These are phyloP conservation scores for Xeromyces bisporus DNA, from an alignment of 495 filamentous ascomycete species.

Conservation along the genomic window DNA sequence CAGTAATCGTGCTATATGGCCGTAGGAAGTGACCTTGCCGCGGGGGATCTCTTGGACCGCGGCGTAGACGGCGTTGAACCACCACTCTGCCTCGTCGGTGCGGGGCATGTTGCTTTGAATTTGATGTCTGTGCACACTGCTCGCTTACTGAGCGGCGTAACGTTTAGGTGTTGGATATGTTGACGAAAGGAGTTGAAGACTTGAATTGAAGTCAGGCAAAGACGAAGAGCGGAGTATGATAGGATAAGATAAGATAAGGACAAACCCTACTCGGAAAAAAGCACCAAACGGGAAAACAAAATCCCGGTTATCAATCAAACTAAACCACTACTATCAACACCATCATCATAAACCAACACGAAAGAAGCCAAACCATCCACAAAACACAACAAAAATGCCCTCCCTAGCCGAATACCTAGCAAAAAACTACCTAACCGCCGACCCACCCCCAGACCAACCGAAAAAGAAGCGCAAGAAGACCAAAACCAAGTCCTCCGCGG, in stretches of 20 bases:
- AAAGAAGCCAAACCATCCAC: neutral
- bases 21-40: constrained; percentile 76
- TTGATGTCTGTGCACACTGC: no score
- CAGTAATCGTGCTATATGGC: constrained; percentile 67
- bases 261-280: no score
- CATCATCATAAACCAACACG: neutral
- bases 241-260: no score
- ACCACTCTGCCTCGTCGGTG: constrained; percentile 68
- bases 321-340: no score
- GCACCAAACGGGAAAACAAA: no score
- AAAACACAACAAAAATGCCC: constrained; percentile 10
- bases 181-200: no score
- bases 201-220: no score
- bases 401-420: constrained; percentile 75
- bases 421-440: constrained; percentile 80
- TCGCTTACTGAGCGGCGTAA: no score
- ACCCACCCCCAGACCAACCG: constrained; percentile 38
- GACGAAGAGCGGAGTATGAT: no score
- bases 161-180: no score
- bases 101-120: constrained; percentile 57
- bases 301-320: no score
- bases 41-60: constrained; percentile 71
- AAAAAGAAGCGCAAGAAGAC: constrained; percentile 74
- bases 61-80: constrained; percentile 67
- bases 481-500: constrained; percentile 40